These are phyloP conservation scores for Penicillium sclerotiorum DNA, from an alignment of 2,329 filamentous ascomycete genomes.

Conservation along the genomic window DNA sequence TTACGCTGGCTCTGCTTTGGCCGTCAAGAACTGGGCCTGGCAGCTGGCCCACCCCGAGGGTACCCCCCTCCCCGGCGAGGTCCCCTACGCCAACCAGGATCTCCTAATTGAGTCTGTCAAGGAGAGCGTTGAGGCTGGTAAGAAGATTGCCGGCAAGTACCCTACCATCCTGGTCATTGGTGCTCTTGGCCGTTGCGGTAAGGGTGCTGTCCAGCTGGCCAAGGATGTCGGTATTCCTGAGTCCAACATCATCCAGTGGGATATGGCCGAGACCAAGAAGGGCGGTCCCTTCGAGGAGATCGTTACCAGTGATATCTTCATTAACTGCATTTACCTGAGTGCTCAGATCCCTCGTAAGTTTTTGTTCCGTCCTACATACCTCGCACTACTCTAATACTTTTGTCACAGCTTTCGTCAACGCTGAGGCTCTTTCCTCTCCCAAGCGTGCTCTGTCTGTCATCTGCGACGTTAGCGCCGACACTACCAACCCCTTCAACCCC, in stretches of 20 bases:
- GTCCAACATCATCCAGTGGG: constrained; percentile 71
- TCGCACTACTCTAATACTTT: too few relatives aligned
- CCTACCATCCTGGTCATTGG: constrained; percentile 84
- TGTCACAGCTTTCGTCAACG: constrained; percentile 69
- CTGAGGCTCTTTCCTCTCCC: constrained; percentile 66
- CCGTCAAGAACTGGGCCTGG: constrained; percentile 79
- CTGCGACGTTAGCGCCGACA: constrained; percentile 66
- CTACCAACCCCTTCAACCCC: constrained; percentile 52
- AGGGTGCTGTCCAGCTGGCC: constrained; percentile 80
- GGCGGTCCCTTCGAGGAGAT: constrained; percentile 80
- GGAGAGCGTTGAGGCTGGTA: constrained; percentile 67
- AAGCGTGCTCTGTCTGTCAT: constrained; percentile 76
- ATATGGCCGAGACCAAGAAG: constrained; percentile 76
- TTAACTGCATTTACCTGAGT: constrained; percentile 64
- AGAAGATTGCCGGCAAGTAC: constrained; percentile 66
- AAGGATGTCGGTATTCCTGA: constrained; percentile 71
- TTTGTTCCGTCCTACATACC: background rate
- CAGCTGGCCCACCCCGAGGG: constrained; percentile 72
- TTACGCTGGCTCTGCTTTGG: constrained; percentile 72
- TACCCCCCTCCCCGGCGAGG: constrained; percentile 65
- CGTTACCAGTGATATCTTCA: constrained; percentile 70
- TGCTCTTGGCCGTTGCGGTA: constrained; percentile 70
- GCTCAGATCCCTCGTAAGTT: constrained; percentile 4
- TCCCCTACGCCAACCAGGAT: constrained; percentile 66
- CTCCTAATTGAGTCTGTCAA: constrained; percentile 74